A percentile compares a stretch with the other conserved stretches of the same genome.
Evolutionary conservation across 306 rosid species (phyloP).

Genomic region (Crotalaria pallida): DNA sequence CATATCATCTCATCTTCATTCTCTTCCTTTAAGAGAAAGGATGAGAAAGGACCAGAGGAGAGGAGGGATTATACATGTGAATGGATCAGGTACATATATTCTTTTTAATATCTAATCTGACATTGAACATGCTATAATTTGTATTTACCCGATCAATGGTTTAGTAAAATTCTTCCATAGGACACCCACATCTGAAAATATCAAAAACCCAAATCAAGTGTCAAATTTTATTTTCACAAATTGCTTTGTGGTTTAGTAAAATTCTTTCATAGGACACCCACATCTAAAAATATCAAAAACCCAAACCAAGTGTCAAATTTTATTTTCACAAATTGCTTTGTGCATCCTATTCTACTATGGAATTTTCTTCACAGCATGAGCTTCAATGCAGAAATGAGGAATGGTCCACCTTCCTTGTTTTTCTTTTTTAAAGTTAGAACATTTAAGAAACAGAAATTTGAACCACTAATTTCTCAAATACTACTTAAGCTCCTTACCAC

Average conservation of each 20-base stretch:
- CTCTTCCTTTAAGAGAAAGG: too few species aligned
- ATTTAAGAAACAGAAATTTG: neutral
- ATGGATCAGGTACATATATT: too few species aligned
- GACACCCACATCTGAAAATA: neutral
- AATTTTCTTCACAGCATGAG: neutral
- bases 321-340: neutral
- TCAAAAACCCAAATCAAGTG: neutral
- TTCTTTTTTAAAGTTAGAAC: neutral
- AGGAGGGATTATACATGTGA: too few species aligned
- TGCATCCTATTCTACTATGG: neutral
- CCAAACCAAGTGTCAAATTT: neutral
- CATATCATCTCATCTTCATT: too few species aligned
- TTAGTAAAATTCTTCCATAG: too few species aligned
- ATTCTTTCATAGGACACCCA: neutral
- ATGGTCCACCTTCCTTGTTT: neutral
- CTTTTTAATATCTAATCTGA: too few species aligned
- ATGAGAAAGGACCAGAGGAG: too few species aligned
- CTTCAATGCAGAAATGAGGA: neutral
- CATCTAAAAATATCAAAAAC: neutral
- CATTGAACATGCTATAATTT: too few species aligned
- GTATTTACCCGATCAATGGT: too few species aligned
- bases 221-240: neutral
- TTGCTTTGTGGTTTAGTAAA: too few species aligned
- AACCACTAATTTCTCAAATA: neutral
- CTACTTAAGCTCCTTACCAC: neutral